These are phyloP conservation scores for Pleurotus eryngii DNA, from an alignment of 768 basidiomycete genomes.

Conservation along the genomic window DNA sequence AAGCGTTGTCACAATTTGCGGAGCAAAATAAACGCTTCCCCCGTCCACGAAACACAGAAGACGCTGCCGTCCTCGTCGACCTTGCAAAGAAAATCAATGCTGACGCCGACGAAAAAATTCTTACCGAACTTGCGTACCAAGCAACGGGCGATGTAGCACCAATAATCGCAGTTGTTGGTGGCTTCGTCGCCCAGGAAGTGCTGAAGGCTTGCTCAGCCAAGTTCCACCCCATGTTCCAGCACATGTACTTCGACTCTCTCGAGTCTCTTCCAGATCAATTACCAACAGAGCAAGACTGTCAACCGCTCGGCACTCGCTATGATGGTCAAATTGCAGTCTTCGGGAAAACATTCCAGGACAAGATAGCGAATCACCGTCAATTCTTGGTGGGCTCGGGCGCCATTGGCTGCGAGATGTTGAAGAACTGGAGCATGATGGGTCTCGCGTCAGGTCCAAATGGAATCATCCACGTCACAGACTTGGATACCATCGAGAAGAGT, in stretches of 20 bases:
- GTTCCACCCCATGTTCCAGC: constrained; percentile 94
- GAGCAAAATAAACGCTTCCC: constrained; percentile 68
- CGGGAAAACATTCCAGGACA: constrained; percentile 88
- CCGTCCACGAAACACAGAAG: constrained; percentile 75
- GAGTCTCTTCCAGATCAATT: constrained; percentile 81
- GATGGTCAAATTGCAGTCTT: constrained; percentile 97
- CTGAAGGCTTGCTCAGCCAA: constrained; percentile 97
- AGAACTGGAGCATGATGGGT: constrained; percentile 99
- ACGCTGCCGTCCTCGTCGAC: constrained; percentile 68
- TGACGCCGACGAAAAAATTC: constrained; percentile 76
- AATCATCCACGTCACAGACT: constrained; percentile 87
- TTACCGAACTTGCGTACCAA: constrained; percentile 87
- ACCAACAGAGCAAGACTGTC: constrained; percentile 81
- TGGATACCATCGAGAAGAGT: constrained; percentile 99
- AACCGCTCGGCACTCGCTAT: constrained; percentile 80
- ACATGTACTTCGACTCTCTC: constrained; percentile 95
- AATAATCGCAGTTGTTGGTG: constrained; percentile 89
- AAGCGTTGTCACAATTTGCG: constrained; percentile 81
- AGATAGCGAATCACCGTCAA: constrained; percentile 84
- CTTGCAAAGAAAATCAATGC: constrained; percentile 76
- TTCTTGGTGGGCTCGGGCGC: constrained; percentile 99
- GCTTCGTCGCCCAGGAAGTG: constrained; percentile 97
- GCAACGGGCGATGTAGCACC: constrained; percentile 89
- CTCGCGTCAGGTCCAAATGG: constrained; percentile 78
- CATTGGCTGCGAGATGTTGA: constrained; percentile 99